Percentiles rank a stretch among this genome's conserved stretches.
These are phyloP conservation scores for Fusarium verrucosum DNA, from an alignment of 2,329 filamentous ascomycete genomes.

Conservation along the genomic window DNA sequence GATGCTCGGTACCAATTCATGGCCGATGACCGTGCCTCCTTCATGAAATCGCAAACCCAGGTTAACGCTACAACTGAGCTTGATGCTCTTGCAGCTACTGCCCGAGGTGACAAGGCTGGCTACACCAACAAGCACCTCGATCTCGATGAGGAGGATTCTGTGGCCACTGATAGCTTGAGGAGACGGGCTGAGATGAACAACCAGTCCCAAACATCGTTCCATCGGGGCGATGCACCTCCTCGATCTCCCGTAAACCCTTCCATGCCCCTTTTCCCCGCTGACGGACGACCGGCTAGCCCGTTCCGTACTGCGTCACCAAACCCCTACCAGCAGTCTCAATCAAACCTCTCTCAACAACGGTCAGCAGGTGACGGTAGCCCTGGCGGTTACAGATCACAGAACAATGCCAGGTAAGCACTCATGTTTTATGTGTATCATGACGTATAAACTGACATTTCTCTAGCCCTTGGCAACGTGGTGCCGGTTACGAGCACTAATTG, in stretches of 20 bases:
- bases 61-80: conserved; percentile 82
- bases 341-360: conserved; percentile 48
- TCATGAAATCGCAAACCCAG: conserved; percentile 95
- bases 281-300: conserved; percentile 49
- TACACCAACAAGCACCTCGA: conserved; percentile 60
- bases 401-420: conserved; percentile 51
- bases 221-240: conserved; percentile 43
- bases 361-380: conserved; percentile 48
- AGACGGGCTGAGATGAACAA: conserved; percentile 48
- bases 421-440: background rate
- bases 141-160: conserved; percentile 55
- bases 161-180: conserved; percentile 52
- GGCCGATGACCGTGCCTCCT: conserved; percentile 94
- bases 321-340: conserved; percentile 47
- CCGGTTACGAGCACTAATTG: conserved; percentile 54
- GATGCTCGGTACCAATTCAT: conserved; percentile 96
- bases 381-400: conserved; percentile 49
- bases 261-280: conserved; percentile 55
- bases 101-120: conserved; percentile 79
- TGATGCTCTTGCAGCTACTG: conserved; percentile 87
- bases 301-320: conserved; percentile 50
- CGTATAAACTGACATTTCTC: conserved; percentile 28
- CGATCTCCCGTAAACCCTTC: conserved; percentile 55
- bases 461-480: conserved; percentile 58
- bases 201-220: conserved; percentile 48